phyloP scores from a whole-genome alignment of 2,329 filamentous ascomycete genomes.

The Aureobasidium zeae region DNA sequence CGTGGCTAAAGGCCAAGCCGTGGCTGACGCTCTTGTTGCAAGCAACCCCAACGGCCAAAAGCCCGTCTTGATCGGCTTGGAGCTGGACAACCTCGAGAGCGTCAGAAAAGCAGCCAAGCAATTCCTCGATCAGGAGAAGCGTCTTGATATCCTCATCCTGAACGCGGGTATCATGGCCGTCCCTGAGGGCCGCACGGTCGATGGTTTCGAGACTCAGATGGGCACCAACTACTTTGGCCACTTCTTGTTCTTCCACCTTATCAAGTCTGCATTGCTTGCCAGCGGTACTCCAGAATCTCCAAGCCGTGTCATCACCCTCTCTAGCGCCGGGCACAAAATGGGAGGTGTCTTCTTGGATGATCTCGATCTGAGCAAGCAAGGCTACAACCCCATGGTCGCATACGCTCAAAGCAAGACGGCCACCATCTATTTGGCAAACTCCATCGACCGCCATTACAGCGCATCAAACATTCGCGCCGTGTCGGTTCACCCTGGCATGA shows the following conservation, averaged over 20 bases:
- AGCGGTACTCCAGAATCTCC: slow-evolving; percentile 32
- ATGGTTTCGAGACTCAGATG: slow-evolving; percentile 45
- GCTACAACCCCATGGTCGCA: slow-evolving; percentile 23
- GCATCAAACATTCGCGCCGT: slow-evolving; percentile 36
- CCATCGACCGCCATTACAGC: slow-evolving; percentile 43
- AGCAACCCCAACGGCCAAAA: slow-evolving; percentile 26
- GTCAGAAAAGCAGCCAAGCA: slow-evolving; percentile 29
- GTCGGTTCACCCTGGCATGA: slow-evolving; percentile 42
- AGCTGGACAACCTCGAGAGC: slow-evolving; percentile 28
- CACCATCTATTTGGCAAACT: slow-evolving; percentile 43
- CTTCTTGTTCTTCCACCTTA: slow-evolving; percentile 46
- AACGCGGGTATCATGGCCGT: slow-evolving; percentile 40
- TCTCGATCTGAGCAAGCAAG: slow-evolving; percentile 25
- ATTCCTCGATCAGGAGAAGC: slow-evolving; percentile 27
- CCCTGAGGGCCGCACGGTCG: slow-evolving; percentile 31
- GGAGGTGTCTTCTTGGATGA: slow-evolving; percentile 25
- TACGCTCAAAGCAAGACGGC: slow-evolving; percentile 46
- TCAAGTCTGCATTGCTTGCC: slow-evolving; percentile 37
- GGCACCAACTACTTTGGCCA: slow-evolving; percentile 46
- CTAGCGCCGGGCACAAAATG: slow-evolving; percentile 31
- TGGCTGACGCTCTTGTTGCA: slow-evolving; percentile 23
- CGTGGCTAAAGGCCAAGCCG: slow-evolving; percentile 32
- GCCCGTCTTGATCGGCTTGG: slow-evolving; percentile 39
- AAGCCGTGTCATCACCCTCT: slow-evolving; percentile 41
- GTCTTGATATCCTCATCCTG: slow-evolving; percentile 33